These are phyloP conservation scores for Conticribra weissflogii DNA, from an alignment of 108 stramenopile species.

Conservation along the genomic window DNA sequence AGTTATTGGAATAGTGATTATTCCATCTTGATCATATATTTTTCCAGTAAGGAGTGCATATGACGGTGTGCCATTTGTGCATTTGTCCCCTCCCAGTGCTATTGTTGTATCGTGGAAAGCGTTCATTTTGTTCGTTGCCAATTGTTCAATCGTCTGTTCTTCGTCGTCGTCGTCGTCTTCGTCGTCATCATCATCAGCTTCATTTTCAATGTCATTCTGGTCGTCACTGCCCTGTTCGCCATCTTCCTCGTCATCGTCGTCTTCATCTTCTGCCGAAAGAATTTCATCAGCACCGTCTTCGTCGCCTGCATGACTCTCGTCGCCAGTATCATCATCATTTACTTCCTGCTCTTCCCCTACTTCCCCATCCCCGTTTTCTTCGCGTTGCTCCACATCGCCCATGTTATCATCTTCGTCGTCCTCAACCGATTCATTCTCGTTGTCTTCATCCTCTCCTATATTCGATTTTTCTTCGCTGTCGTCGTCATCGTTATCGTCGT, in stretches of 20 bases:
- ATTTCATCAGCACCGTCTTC: not conserved
- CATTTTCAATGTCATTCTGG: not conserved
- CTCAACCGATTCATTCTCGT: not conserved
- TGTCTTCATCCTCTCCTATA: not conserved
- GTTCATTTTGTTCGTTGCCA: not conserved
- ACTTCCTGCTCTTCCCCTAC: not conserved
- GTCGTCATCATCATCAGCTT: not conserved
- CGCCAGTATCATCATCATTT: not conserved
- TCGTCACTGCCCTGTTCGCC: not conserved
- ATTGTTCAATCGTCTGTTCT: not conserved
- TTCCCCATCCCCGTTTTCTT: not conserved
- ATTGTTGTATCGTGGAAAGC: not conserved
- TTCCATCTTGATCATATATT: not conserved
- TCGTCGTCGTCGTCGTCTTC: not conserved
- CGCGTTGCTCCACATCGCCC: not conserved
- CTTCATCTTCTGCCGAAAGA: not conserved
- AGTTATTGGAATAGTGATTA: conserved; percentile 14
- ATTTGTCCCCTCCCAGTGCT: conserved; percentile 1
- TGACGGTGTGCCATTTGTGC: conserved; percentile 13
- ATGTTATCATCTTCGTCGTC: not conserved
- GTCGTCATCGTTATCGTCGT: not conserved
- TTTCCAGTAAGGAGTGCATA: conserved; percentile 27
- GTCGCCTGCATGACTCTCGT: not conserved
- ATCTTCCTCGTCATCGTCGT: not conserved
- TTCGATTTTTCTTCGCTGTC: not conserved